Evolutionary conservation across 2,329 filamentous ascomycete species (phyloP).

Genomic region (Sclerotinia minor): DNA sequence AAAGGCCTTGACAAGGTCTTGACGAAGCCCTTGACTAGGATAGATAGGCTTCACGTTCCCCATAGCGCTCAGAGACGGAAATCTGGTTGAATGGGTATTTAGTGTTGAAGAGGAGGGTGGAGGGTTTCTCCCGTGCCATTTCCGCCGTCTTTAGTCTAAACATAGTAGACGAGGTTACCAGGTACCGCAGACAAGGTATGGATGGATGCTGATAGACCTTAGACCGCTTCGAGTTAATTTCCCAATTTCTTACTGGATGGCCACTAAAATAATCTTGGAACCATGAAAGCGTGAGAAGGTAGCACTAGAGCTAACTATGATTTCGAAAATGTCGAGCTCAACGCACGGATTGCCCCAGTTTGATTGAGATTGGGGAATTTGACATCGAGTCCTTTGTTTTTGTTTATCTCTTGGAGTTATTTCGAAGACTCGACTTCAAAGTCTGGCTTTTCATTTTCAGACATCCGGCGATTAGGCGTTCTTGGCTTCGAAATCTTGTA

Average conservation of each 20-base stretch:
- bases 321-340: not conserved
- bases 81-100: not conserved
- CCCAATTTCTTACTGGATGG: constrained; percentile 13
- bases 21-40: not conserved
- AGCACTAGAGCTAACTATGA: not conserved
- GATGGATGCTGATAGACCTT: not conserved
- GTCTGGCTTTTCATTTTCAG: not conserved
- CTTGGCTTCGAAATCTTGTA: not conserved
- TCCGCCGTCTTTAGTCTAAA: constrained; percentile 9
- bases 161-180: not conserved
- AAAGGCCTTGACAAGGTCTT: not conserved
- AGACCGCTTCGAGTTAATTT: constrained; percentile 18
- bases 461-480: not conserved
- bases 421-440: not conserved
- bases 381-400: constrained; percentile 11
- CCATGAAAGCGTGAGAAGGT: constrained; percentile 1
- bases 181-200: constrained; percentile 7
- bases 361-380: constrained; percentile 19
- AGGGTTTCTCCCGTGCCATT: constrained; percentile 14
- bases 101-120: constrained; percentile 3
- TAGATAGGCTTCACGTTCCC: constrained; percentile 21
- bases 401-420: not conserved
- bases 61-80: constrained; percentile 17
- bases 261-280: constrained; percentile 12
- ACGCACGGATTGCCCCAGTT: constrained; percentile 19